Conservation (phyloP, 176 grass and related monocot genomes). For the Ananas comosus region DNA sequence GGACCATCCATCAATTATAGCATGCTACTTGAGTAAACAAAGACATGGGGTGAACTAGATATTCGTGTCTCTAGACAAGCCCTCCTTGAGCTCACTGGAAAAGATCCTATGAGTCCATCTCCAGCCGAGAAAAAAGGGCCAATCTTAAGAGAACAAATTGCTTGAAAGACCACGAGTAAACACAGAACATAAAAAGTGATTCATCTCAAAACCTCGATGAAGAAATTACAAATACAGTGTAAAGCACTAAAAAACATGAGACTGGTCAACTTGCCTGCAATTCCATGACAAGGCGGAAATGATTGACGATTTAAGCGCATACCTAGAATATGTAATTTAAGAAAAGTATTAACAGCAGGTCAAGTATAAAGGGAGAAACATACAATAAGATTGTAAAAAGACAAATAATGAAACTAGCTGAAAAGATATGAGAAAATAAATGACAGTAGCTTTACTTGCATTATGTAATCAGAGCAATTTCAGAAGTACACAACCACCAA, state of each 20-base stretch:
- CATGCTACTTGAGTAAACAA: too few species aligned
- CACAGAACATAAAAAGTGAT: not conserved
- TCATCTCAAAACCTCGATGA: not conserved
- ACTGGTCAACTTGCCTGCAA: constrained; percentile 34
- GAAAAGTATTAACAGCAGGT: not conserved
- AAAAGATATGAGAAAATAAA: not conserved
- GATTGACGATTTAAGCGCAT: constrained; percentile 45
- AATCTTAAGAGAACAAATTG: not conserved
- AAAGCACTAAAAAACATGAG: not conserved
- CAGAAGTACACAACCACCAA: too few species aligned
- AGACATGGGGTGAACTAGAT: too few species aligned
- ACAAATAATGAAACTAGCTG: not conserved
- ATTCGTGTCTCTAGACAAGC: too few species aligned
- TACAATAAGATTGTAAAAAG: not conserved
- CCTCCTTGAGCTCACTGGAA: too few species aligned
- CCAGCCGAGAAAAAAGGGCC: too few species aligned
- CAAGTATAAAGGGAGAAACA: not conserved
- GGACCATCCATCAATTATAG: too few species aligned
- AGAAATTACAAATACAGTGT: not conserved
- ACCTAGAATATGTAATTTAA: constrained; percentile 35
- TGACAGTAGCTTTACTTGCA: too few species aligned
- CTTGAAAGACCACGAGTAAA: not conserved
- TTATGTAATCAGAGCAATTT: too few species aligned
- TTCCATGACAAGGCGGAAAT: constrained; percentile 54
- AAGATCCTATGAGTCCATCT: too few species aligned